Base-by-base conservation (phyloP, 2,329 filamentous ascomycete species). In the Diaporthe sp. region DNA sequence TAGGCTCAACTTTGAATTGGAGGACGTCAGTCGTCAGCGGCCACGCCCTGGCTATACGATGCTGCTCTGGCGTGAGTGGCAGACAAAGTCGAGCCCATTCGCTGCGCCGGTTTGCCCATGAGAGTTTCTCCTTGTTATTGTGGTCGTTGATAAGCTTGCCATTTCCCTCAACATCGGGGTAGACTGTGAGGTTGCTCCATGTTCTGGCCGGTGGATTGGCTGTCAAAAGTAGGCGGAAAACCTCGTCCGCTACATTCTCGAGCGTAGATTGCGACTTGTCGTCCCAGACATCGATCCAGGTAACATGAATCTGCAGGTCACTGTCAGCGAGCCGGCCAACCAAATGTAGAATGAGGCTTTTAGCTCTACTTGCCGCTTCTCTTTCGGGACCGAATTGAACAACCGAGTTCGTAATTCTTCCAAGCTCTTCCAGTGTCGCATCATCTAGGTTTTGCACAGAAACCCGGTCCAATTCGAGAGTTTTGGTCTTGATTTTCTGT, bases 181-280 rank as follows among this genome's bases (percentile, higher is more conserved):
- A 66, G 50, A 74, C 63, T 47, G 78, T 77, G 1, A 84, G 77
- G n/a, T 75, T 74, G 10, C 76, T 78, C 7, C 73, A 76, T 22
- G 76, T 77, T 3, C 75, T 71, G 15, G 77, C 75, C 8, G 79
- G 75, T 3, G 77, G 77, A 42, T 78, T 81, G 15, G 82, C 81
- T 6, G 81, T 82, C 44, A 84, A 78, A 3, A 90, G 78, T 5
- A 89, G 82, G 39, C 88, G 86, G 61, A 84, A 79, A 22, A 88
- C 86, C 19, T 85, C 79, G 55, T 90, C 86, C 44, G 81, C 81
- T 1, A 81, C 78, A 70, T 84, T 81, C 77, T 89, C 86, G 8
- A 83, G 78, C 19, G 56, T 35, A 19, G 74, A 70, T 35, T 77
- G 75, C 12, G 75, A 69, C 4, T 68, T 68, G 15, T 77, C 70